These are phyloP conservation scores for Crucihimalaya himalaica DNA, from an alignment of 345 rosid species.

Conservation along the genomic window DNA sequence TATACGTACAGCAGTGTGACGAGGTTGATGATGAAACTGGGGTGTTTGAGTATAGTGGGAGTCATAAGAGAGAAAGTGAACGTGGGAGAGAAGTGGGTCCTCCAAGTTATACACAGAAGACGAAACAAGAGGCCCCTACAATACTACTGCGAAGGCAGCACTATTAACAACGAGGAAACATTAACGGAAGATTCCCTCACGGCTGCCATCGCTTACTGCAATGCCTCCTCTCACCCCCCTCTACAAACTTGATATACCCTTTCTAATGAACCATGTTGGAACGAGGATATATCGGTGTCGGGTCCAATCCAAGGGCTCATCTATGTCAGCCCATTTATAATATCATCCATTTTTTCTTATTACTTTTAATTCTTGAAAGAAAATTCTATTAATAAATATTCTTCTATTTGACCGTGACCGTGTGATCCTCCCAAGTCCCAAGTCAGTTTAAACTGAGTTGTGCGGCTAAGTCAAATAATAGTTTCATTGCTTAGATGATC, in stretches of 20 bases:
- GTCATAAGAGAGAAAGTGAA: conserved; percentile 36
- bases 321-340: background rate
- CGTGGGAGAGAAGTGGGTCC: conserved; percentile 36
- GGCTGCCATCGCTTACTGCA: conserved; percentile 39
- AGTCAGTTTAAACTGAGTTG: background rate
- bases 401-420: background rate
- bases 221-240: conserved; percentile 24
- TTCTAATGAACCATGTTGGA: background rate
- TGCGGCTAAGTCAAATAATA: background rate
- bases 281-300: background rate
- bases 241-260: conserved; percentile 5
- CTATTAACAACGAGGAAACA: conserved; percentile 1
- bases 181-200: conserved; percentile 27
- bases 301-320: background rate
- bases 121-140: conserved; percentile 26
- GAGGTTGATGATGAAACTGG: conserved; percentile 31
- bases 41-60: conserved; percentile 32
- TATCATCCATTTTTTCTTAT: background rate
- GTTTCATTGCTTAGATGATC: background rate
- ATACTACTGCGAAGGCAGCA: conserved; percentile 1
- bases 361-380: background rate
- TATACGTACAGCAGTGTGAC: conserved; percentile 21
- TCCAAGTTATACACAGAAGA: conserved; percentile 22
- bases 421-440: background rate
- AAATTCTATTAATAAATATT: too few relatives aligned